Evolutionary conservation across 1,139 yeast species (phyloP).

Genomic region (Blastobotrys buckinghamii): DNA sequence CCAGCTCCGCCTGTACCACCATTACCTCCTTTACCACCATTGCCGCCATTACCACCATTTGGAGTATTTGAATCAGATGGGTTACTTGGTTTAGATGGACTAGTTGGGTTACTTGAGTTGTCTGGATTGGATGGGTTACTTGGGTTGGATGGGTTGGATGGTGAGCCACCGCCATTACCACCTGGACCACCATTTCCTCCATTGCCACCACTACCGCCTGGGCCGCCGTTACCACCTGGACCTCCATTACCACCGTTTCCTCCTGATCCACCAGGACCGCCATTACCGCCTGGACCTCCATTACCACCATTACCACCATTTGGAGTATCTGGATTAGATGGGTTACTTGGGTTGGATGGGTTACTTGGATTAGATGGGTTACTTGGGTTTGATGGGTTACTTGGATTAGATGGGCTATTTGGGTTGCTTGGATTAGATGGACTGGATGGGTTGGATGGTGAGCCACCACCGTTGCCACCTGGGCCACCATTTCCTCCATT

Average conservation of each 20-base stretch:
- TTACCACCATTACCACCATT: conserved; percentile 1
- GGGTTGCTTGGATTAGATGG: not conserved
- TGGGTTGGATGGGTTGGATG: not conserved
- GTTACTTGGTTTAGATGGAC: conserved; percentile 1
- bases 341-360: not conserved
- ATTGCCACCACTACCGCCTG: conserved; percentile 6
- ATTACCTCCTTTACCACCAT: not conserved
- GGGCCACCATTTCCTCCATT: conserved; percentile 1
- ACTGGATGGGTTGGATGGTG: not conserved
- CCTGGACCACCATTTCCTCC: conserved; percentile 3
- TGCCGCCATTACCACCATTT: conserved; percentile 1
- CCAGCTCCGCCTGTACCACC: not conserved
- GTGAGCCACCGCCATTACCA: conserved; percentile 1
- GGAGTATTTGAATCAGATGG: not conserved
- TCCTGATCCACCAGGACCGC: conserved; percentile 2
- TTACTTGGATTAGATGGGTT: not conserved
- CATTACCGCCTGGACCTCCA: conserved; percentile 6
- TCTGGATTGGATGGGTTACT: not conserved
- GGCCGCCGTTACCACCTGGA: not conserved
- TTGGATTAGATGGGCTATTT: not conserved
- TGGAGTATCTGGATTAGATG: not conserved
- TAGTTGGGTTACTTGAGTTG: not conserved
- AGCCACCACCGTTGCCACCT: not conserved
- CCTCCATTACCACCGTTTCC: conserved; percentile 5
- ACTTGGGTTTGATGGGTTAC: conserved; percentile 7